Base-by-base conservation (phyloP, 768 basidiomycete species). In the Tricholoma sp. region DNA sequence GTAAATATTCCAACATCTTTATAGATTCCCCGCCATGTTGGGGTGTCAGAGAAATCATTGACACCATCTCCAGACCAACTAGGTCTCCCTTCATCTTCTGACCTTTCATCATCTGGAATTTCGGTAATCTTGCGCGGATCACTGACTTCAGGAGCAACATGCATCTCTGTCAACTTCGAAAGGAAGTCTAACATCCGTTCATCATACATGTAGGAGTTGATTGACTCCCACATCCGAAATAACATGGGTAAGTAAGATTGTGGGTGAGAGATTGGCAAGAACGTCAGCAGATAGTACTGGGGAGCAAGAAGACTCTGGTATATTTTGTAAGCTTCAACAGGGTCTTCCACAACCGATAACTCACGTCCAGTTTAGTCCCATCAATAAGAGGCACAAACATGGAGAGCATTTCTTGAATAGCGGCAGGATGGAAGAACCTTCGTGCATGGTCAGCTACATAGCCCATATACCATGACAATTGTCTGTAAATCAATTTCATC, bases 201-300 rank as follows among this genome's bases (percentile, higher is more conserved):
- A 76, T 94, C 92, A 74, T 85, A 94, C 71, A 86, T 82, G 69
- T 90, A 90, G 57, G 90, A 91, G 74, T 94, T 93, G 66, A 95
- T 77, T 11, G 90, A 88, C 71, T 90, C 86, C 91, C 92, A 95
- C 47, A 93, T 66, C 54, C 88, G 85, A 74, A 94, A 90, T 54
- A 94, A 77, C 81, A 89, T 88, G 53, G 83, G 88, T 54, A 85
- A 79, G 76, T 94, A 94, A 46, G 82, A 81, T 72, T 93, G 89
- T 31, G 91, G 91, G 67, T 94, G 91, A 5, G 84, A 83, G 58
- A 89, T 76, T 2, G 94, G 94, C 50, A 96, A 79, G 73, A 94
- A 95, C 34, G 89, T 89, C 62, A 88, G 79, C 65, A 94, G 76
- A 72, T 91, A 93, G 65, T 89, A 91, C 69, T 95, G 91, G 4